A percentile compares a stretch with the other conserved stretches of the same genome.
Conservation (phyloP, 2,329 filamentous ascomycete genomes). For the Xylariaceae sp. region DNA sequence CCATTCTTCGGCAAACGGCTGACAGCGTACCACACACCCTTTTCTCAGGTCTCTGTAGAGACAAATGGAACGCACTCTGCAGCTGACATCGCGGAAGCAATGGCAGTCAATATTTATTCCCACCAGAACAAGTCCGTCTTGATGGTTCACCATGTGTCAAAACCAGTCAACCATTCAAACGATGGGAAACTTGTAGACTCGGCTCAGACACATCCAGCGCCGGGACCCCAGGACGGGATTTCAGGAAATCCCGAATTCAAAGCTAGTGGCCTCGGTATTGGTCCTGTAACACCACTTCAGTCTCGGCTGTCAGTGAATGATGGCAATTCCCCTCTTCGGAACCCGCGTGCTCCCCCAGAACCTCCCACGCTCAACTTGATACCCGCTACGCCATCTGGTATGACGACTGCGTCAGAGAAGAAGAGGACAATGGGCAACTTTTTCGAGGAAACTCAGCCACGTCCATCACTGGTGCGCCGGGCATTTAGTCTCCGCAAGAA, state of each 20-base stretch:
- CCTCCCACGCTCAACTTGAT: slow-evolving; percentile 54
- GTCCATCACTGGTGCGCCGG: slow-evolving; percentile 50
- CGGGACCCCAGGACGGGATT: slow-evolving; percentile 13
- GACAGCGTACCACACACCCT: slow-evolving; percentile 55
- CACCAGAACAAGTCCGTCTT: slow-evolving; percentile 61
- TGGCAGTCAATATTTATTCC: slow-evolving; percentile 56
- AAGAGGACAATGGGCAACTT: slow-evolving; percentile 50
- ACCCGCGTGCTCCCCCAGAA: slow-evolving; percentile 55
- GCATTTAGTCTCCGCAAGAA: slow-evolving; percentile 48
- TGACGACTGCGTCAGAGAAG: slow-evolving; percentile 51
- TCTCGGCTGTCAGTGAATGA: slow-evolving; percentile 45
- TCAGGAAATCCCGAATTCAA: slow-evolving; percentile 35
- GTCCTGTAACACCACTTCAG: slow-evolving; percentile 49
- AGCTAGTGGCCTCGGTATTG: slow-evolving; percentile 37
- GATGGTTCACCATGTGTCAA: slow-evolving; percentile 53
- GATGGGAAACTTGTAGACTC: slow-evolving; percentile 28
- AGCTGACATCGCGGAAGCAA: slow-evolving; percentile 57
- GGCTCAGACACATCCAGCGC: slow-evolving; percentile 15
- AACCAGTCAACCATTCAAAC: slow-evolving; percentile 44
- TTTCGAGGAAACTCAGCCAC: slow-evolving; percentile 44
- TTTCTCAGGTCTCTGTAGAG: slow-evolving; percentile 57
- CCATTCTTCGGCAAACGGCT: slow-evolving; percentile 48
- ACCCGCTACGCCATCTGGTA: slow-evolving; percentile 56
- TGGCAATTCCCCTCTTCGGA: slow-evolving; percentile 57
- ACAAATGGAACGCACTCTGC: slow-evolving; percentile 54